Percentiles rank a stretch among this genome's conserved stretches.
These are phyloP conservation scores for Crithidia acanthocephali DNA, from an alignment of 208 protist genomes.

Conservation along the genomic window DNA sequence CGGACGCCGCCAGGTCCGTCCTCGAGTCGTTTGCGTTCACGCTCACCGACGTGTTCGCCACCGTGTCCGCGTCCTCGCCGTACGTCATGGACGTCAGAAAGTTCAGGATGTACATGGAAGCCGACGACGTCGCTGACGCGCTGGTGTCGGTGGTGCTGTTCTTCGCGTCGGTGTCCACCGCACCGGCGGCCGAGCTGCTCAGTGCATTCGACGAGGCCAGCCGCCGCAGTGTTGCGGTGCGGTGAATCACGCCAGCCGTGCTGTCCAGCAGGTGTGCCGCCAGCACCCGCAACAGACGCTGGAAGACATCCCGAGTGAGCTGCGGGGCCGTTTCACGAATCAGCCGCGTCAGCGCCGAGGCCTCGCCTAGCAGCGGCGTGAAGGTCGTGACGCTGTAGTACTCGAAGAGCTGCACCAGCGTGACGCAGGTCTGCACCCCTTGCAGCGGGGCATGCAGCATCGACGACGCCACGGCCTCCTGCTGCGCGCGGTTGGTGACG, in stretches of 20 bases:
- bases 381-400: slow-evolving; percentile 75
- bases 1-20: neutral
- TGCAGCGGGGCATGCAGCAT: slow-evolving; percentile 44
- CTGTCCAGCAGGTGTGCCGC: slow-evolving; percentile 58
- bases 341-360: slow-evolving; percentile 55
- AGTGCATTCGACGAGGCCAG: slow-evolving; percentile 47
- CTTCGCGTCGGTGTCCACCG: neutral
- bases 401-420: slow-evolving; percentile 70
- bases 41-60: slow-evolving; percentile 10
- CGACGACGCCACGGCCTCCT: slow-evolving; percentile 45
- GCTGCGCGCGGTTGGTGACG: slow-evolving; percentile 66
- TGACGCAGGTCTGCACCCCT: slow-evolving; percentile 53
- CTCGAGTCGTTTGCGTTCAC: neutral
- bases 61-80: slow-evolving; percentile 12
- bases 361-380: slow-evolving; percentile 52
- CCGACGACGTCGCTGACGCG: no score
- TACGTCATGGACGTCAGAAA: slow-evolving; percentile 36
- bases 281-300: slow-evolving; percentile 48
- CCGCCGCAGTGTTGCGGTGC: slow-evolving; percentile 53
- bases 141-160: no score
- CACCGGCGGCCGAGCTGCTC: slow-evolving; percentile 5
- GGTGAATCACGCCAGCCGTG: slow-evolving; percentile 45
- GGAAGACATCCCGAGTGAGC: slow-evolving; percentile 50
- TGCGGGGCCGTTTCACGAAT: slow-evolving; percentile 50
- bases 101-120: neutral